Percentiles rank a stretch among this genome's conserved stretches.
Evolutionary conservation across 768 basidiomycete genomes (phyloP).

Genomic region (Rhodotorula toruloides): DNA sequence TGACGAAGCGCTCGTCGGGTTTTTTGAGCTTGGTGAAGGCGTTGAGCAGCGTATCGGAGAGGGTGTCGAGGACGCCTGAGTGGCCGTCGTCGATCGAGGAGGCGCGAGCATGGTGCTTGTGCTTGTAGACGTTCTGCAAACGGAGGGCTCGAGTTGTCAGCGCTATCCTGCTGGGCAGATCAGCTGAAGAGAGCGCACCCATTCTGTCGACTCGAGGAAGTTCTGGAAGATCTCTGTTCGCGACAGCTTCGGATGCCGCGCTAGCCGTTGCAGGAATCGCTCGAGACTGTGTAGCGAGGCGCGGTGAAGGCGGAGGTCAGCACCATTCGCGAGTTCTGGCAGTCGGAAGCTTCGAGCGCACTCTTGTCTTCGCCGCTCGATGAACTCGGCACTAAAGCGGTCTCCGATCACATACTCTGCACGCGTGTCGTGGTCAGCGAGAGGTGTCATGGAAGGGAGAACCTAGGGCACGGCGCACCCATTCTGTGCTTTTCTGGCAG

Average conservation of each 20-base stretch:
- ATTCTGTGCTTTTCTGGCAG: constrained; percentile 94
- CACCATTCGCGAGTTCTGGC: background rate
- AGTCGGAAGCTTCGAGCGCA: constrained; percentile 11
- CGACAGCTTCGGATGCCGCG: constrained; percentile 91
- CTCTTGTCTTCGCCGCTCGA: constrained; percentile 70
- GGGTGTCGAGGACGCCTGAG: constrained; percentile 77
- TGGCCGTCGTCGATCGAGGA: constrained; percentile 63
- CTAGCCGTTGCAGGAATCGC: constrained; percentile 80
- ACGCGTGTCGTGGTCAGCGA: background rate
- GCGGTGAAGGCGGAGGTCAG: constrained; percentile 6
- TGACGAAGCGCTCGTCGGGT: constrained; percentile 89
- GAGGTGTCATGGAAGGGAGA: constrained; percentile 19
- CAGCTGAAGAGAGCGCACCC: constrained; percentile 57
- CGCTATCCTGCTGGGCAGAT: background rate
- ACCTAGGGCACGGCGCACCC: too few species aligned
- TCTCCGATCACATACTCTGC: constrained; percentile 96
- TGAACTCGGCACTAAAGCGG: constrained; percentile 92
- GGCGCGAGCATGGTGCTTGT: constrained; percentile 70
- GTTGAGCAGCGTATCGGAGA: constrained; percentile 92
- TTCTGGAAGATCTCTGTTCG: constrained; percentile 83
- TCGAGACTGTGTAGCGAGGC: constrained; percentile 75
- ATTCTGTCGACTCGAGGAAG: constrained; percentile 97
- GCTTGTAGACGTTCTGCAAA: constrained; percentile 85
- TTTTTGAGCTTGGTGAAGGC: constrained; percentile 93
- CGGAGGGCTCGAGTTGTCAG: too few species aligned